Evolutionary conservation across 345 rosid species (phyloP).

Genomic region (Isatis tinctoria): DNA sequence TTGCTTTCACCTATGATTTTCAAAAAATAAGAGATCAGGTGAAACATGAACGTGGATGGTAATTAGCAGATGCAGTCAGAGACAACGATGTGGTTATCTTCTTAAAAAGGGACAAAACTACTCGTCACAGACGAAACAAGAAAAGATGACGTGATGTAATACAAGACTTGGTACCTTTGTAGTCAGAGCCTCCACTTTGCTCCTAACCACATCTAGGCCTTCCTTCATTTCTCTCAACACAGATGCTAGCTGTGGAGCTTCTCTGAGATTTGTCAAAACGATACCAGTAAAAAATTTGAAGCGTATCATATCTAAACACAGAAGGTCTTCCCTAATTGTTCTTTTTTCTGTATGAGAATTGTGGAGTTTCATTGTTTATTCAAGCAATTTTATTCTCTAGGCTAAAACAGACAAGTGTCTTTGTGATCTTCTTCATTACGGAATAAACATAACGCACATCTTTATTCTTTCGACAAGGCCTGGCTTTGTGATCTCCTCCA

Average conservation of each 20-base stretch:
- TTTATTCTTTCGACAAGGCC: constrained; percentile 20
- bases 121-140: neutral
- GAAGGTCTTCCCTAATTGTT: neutral
- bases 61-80: neutral
- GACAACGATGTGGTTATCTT: neutral
- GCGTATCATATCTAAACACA: neutral
- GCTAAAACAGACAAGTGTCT: neutral
- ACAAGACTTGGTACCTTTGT: constrained; percentile 44
- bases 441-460: constrained; percentile 33
- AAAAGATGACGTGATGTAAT: neutral
- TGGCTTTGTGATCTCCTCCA: constrained; percentile 27
- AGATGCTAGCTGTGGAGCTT: constrained; percentile 56
- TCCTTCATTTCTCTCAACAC: constrained; percentile 74
- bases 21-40: neutral
- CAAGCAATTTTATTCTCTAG: neutral
- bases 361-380: neutral
- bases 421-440: neutral
- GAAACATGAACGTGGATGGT: neutral
- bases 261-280: constrained; percentile 35
- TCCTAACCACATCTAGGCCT: constrained; percentile 65
- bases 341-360: neutral
- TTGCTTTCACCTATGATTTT: constrained; percentile 61
- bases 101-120: neutral
- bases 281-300: neutral
- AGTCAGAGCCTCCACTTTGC: constrained; percentile 69